Evolutionary conservation across 2,329 filamentous ascomycete species (phyloP).

Genomic region (Grosmannia clavigera): DNA sequence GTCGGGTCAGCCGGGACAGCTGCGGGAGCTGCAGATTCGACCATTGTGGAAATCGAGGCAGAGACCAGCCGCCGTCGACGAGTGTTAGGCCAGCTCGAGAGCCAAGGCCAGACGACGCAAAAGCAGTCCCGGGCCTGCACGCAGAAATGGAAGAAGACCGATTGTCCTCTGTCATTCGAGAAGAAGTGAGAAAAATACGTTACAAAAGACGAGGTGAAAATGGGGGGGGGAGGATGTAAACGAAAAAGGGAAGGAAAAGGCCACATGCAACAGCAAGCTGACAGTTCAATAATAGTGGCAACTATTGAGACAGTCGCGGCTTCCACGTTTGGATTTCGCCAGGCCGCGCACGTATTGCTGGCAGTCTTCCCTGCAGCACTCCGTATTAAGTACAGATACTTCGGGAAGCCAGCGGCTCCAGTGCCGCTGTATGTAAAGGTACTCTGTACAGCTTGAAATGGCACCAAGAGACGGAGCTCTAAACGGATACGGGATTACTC

Average conservation of each 20-base stretch:
- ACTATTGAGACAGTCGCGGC: neutral
- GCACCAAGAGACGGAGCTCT: no score
- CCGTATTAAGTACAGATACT: neutral
- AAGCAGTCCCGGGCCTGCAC: neutral
- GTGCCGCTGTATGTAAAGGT: neutral
- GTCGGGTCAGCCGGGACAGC: neutral
- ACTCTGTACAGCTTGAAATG: neutral
- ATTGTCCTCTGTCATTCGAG: neutral
- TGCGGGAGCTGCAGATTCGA: neutral
- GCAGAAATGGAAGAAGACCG: neutral
- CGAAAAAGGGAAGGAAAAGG: neutral
- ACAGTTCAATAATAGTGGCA: neutral
- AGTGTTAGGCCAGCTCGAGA: neutral
- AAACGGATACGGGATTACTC: neutral
- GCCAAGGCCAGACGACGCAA: neutral
- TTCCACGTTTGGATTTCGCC: neutral
- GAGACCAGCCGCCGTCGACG: neutral
- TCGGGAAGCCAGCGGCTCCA: neutral
- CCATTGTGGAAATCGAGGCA: constrained; percentile 1
- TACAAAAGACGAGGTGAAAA: neutral
- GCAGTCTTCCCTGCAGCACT: neutral
- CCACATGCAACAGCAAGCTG: neutral
- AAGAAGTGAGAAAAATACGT: neutral
- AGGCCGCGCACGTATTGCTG: neutral
- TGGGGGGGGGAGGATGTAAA: neutral